Percentiles rank a stretch among this genome's conserved stretches.
Conservation (phyloP, 2,329 filamentous ascomycete genomes). For the Nothopassalora personata region DNA sequence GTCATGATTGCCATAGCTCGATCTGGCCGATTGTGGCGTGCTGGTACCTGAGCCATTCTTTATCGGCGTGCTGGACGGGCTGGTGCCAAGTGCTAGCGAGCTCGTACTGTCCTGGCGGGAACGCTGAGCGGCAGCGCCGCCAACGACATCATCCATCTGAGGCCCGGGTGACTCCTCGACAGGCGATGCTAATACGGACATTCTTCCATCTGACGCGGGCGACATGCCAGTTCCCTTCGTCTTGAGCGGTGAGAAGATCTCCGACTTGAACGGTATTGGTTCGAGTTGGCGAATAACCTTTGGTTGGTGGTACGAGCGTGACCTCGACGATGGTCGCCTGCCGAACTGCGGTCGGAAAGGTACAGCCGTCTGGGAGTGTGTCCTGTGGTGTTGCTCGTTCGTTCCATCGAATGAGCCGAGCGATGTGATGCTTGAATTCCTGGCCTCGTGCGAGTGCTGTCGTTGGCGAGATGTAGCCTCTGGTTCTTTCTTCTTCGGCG, state of each 20-base stretch:
- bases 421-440: constrained; percentile 10
- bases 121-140: constrained; percentile 8
- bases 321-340: constrained; percentile 24
- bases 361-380: constrained; percentile 25
- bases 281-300: constrained; percentile 28
- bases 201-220: constrained; percentile 8
- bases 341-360: constrained; percentile 25
- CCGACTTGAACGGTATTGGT: constrained; percentile 29
- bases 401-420: constrained; percentile 15
- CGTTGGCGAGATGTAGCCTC: constrained; percentile 3
- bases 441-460: constrained; percentile 6
- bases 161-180: constrained; percentile 12
- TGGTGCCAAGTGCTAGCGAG: constrained; percentile 5
- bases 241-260: constrained; percentile 34
- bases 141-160: constrained; percentile 6
- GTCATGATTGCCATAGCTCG: constrained; percentile 17
- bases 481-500: constrained; percentile 7
- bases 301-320: constrained; percentile 27
- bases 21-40: constrained; percentile 5
- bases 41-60: constrained; percentile 7
- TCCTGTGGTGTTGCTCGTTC: constrained; percentile 17
- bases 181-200: constrained; percentile 17
- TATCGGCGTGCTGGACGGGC: constrained; percentile 5
- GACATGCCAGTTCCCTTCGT: constrained; percentile 16
- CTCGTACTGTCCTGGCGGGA: constrained; percentile 14